Percentiles rank a stretch among this genome's conserved stretches.
phyloP scores from a whole-genome alignment of 805 yeast species.

The Ogataea angusta region DNA sequence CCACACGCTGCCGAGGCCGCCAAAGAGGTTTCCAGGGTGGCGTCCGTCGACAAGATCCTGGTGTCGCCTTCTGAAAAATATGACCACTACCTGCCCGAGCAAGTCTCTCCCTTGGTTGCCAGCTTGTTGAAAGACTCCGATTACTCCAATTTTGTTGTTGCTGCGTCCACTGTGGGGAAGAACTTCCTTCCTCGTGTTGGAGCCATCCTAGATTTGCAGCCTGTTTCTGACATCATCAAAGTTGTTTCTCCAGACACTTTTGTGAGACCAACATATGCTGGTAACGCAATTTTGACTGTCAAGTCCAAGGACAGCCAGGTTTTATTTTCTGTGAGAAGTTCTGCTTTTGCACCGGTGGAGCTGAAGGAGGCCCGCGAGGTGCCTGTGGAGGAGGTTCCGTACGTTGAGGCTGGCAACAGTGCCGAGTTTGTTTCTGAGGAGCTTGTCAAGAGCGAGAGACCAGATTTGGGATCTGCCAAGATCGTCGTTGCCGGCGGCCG shows the following conservation, averaged over 20 bases:
- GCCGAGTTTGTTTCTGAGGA: conserved; percentile 74
- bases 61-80: conserved; percentile 57
- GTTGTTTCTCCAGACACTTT: conserved; percentile 69
- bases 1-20: conserved; percentile 51
- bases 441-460: conserved; percentile 75
- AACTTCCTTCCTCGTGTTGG: conserved; percentile 82
- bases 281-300: conserved; percentile 86
- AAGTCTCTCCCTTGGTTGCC: conserved; percentile 63
- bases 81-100: conserved; percentile 76
- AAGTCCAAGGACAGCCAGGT: conserved; percentile 62
- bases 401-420: conserved; percentile 36
- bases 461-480: conserved; percentile 83
- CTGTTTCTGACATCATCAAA: conserved; percentile 75
- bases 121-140: conserved; percentile 42
- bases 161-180: conserved; percentile 88
- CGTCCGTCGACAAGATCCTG: conserved; percentile 52
- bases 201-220: conserved; percentile 82
- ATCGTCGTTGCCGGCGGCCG: conserved; percentile 90
- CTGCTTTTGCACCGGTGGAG: conserved; percentile 61
- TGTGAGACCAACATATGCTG: conserved; percentile 93
- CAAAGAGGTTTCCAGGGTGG: conserved; percentile 47
- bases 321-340: conserved; percentile 75
- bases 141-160: conserved; percentile 69
- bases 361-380: conserved; percentile 33
- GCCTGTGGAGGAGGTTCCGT: conserved; percentile 47